Base-by-base conservation (phyloP, 176 grass and related monocot species). In the Lolium multiflorum region DNA sequence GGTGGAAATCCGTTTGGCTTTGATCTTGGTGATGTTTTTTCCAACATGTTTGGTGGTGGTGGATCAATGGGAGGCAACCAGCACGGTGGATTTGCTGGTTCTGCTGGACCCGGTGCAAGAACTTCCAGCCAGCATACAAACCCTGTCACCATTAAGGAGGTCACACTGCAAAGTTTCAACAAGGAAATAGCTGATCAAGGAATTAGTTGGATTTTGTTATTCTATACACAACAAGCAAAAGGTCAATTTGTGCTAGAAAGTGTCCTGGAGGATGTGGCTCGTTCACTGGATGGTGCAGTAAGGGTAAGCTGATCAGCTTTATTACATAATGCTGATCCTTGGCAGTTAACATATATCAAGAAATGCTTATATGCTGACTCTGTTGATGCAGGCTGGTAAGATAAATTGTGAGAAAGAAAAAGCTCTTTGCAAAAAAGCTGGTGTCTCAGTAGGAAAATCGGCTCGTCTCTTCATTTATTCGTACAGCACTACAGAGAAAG, bases 191-290 rank as follows among this genome's bases (percentile, higher is more conserved):
- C 74, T 48, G 88, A 91, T 71, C 90, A 87, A 88, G 97, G 97
- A 37, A 88, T 94, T 79, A 98, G 92, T 82, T 98, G 97, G 97
- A 74, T 96, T 88, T 57, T 98, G 9, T 71, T 98, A 82, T 98
- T 98, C 83, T 94, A 90, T 81, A 94, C 88, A 25, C 76, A 92
- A 64, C 85, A 76, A 52, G 82, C 88, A 62, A 92, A 89, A 71
- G 88, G 71, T 59, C 90, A 92, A 60, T 50, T 81, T 88, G 64
- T 91, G 70, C 35, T 96, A 16, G 92, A 98, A 80, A 90, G 79
- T 82, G 62, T 92, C 43, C 55, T 94, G 72, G 92, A 96, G 79
- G 90, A 96, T 59, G 88, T 94, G 47, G 84, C 82, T 16, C 61
- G 48, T 81, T 94, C 90, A 57, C 80, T 98, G 80, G 72, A 88